These are phyloP conservation scores for Oryza rufipogon DNA, from an alignment of 176 grass and related monocot genomes.

Conservation along the genomic window DNA sequence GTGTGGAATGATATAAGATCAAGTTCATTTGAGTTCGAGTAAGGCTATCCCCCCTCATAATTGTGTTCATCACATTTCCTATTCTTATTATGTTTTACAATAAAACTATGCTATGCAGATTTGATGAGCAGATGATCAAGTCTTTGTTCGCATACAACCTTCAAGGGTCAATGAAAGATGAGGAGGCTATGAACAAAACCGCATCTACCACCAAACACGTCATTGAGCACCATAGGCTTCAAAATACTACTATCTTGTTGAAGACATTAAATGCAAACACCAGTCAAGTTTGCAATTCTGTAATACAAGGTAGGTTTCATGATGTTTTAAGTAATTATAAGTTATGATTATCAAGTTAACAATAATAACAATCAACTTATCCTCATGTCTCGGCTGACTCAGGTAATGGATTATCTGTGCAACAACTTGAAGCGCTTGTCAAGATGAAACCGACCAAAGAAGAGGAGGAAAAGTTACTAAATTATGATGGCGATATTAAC, in stretches of 20 bases:
- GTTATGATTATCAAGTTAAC: neutral
- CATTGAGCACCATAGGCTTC: constrained; percentile 82
- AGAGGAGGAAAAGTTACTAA: constrained; percentile 69
- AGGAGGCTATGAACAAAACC: constrained; percentile 63
- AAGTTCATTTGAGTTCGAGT: constrained; percentile 86
- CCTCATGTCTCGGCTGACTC: neutral
- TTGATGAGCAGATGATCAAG: constrained; percentile 86
- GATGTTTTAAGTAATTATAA: neutral
- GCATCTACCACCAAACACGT: constrained; percentile 66
- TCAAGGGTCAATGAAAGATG: constrained; percentile 51
- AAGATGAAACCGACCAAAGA: constrained; percentile 90
- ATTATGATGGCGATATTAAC: constrained; percentile 46
- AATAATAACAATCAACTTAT: neutral
- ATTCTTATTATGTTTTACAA: constrained; percentile 31
- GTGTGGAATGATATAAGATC: constrained; percentile 92
- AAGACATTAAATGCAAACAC: constrained; percentile 78
- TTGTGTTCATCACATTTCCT: constrained; percentile 18
- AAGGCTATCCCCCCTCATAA: constrained; percentile 24
- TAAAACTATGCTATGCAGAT: constrained; percentile 50
- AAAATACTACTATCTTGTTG: constrained; percentile 89
- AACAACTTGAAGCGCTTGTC: constrained; percentile 79
- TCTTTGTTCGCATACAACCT: constrained; percentile 90
- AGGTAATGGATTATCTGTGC: constrained; percentile 74
- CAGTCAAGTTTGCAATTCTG: constrained; percentile 63
- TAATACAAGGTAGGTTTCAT: constrained; percentile 60